Conservation (phyloP, 2,329 filamentous ascomycete species). For the Stagonosporopsis chrysanthemi region DNA sequence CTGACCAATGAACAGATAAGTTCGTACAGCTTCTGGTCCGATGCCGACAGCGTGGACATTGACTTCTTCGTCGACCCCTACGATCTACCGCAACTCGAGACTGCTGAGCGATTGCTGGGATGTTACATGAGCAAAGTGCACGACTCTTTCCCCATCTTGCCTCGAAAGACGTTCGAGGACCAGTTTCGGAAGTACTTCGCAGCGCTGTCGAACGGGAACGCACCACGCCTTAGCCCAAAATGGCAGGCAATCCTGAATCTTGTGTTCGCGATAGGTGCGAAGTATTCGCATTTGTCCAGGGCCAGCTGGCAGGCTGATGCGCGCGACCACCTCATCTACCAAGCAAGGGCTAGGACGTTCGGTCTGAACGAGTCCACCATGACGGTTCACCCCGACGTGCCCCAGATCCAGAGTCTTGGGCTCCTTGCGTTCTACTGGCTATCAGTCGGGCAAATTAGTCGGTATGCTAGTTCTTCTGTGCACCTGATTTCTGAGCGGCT, state of each 20-base stretch:
- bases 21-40: conserved; percentile 45
- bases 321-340: conserved; percentile 49
- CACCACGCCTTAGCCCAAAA: conserved; percentile 29
- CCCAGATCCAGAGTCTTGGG: conserved; percentile 50
- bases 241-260: conserved; percentile 54
- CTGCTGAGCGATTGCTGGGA: conserved; percentile 44
- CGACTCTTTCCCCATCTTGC: conserved; percentile 50
- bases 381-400: conserved; percentile 46
- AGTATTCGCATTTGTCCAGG: conserved; percentile 47
- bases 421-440: conserved; percentile 53
- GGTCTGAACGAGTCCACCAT: conserved; percentile 40
- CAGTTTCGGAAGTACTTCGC: conserved; percentile 47
- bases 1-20: conserved; percentile 39
- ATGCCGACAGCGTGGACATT: conserved; percentile 36
- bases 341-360: conserved; percentile 48
- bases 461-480: conserved; percentile 36
- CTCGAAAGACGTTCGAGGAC: conserved; percentile 40
- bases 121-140: conserved; percentile 52
- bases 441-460: conserved; percentile 50
- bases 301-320: conserved; percentile 35
- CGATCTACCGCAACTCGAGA: conserved; percentile 41
- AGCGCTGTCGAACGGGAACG: conserved; percentile 28
- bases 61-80: conserved; percentile 41
- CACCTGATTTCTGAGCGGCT: too few relatives aligned
- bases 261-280: conserved; percentile 54